A percentile compares a stretch with the other conserved stretches of the same genome.
Conservation (phyloP, 176 grass and related monocot genomes). For the Melocanna baccifera region DNA sequence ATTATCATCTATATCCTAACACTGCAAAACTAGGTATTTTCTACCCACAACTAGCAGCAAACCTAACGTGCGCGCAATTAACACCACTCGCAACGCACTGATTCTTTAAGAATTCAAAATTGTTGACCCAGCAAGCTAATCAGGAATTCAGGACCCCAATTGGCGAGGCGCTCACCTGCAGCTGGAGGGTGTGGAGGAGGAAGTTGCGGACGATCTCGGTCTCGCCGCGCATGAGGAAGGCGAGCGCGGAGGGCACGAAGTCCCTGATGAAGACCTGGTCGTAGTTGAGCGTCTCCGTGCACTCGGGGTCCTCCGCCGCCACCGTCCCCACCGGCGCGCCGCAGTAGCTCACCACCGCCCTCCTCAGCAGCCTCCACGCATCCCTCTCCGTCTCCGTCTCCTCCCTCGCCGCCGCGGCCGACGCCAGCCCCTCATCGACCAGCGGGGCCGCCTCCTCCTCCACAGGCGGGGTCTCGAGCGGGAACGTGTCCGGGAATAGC, state of each 20-base stretch:
- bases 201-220: slow-evolving; percentile 95
- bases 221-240: slow-evolving; percentile 93
- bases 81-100: not conserved
- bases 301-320: slow-evolving; percentile 66
- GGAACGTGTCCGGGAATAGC: slow-evolving; percentile 35
- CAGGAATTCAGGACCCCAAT: slow-evolving; percentile 28
- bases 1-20: not conserved
- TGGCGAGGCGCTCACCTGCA: slow-evolving; percentile 61
- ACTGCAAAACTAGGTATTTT: slow-evolving; percentile 4
- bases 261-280: slow-evolving; percentile 99
- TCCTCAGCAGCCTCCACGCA: slow-evolving; percentile 80
- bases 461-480: not conserved
- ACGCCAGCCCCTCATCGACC: slow-evolving; percentile 10
- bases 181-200: slow-evolving; percentile 92
- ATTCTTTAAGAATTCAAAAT: not conserved
- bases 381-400: slow-evolving; percentile 70
- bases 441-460: not conserved
- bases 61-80: slow-evolving; percentile 29
- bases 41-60: not conserved
- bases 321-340: slow-evolving; percentile 85
- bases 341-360: slow-evolving; percentile 79
- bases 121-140: not conserved
- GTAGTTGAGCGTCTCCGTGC: slow-evolving; percentile 75
- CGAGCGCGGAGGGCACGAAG: slow-evolving; percentile 91
- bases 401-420: slow-evolving; percentile 36